These are phyloP conservation scores for Anisogramma anomala DNA, from an alignment of 2,329 filamentous ascomycete genomes.

Conservation along the genomic window DNA sequence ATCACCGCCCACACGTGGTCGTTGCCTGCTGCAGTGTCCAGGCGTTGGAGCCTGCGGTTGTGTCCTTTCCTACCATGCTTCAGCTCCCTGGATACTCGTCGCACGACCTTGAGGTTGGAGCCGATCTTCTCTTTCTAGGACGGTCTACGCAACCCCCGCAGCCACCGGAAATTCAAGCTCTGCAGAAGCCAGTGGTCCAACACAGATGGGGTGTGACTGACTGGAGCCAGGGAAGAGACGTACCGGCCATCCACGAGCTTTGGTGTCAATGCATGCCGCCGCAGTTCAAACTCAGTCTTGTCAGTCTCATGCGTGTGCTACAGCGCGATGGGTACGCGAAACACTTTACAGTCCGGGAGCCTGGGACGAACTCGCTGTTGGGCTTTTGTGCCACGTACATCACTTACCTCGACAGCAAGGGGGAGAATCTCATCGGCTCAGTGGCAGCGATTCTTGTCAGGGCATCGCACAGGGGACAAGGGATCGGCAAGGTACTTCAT, in stretches of 20 bases:
- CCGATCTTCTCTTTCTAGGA: conserved; percentile 35
- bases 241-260: conserved; percentile 31
- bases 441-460: conserved; percentile 43
- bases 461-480: conserved; percentile 33
- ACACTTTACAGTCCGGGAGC: conserved; percentile 45
- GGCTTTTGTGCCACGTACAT: conserved; percentile 52
- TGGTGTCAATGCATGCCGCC: conserved; percentile 36
- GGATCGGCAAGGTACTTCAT: conserved; percentile 43
- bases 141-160: conserved; percentile 17
- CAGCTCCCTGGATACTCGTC: conserved; percentile 37
- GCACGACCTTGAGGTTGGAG: conserved; percentile 36
- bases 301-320: conserved; percentile 34
- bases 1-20: conserved; percentile 39
- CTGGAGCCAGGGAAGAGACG: conserved; percentile 30
- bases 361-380: conserved; percentile 30
- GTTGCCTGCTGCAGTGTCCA: conserved; percentile 38
- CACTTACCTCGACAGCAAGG: conserved; percentile 41
- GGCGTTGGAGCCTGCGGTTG: conserved; percentile 27
- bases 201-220: conserved; percentile 31
- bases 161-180: conserved; percentile 15
- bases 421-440: conserved; percentile 43
- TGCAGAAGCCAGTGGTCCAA: conserved; percentile 22
- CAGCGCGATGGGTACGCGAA: conserved; percentile 43
- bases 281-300: conserved; percentile 34
- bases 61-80: conserved; percentile 40